Evolutionary conservation across 306 rosid genomes (phyloP).

Genomic region (Echinosophora koreensis): DNA sequence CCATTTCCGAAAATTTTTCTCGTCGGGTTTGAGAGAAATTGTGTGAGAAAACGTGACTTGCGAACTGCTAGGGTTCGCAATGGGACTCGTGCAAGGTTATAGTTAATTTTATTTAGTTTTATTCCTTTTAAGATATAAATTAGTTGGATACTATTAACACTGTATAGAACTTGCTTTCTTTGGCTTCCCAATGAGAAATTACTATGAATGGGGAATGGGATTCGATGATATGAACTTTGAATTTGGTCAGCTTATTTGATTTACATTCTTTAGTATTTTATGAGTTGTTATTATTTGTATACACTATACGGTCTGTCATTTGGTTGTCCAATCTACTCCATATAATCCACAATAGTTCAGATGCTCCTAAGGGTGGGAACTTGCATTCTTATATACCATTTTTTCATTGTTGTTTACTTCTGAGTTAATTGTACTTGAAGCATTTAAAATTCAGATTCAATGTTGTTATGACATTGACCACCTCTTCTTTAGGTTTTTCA

Average conservation of each 20-base stretch:
- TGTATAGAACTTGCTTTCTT: background rate
- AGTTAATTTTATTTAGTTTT: background rate
- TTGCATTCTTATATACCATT: slow-evolving; percentile 5
- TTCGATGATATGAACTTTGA: slow-evolving; percentile 26
- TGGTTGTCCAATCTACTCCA: slow-evolving; percentile 20
- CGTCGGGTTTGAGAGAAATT: too few relatives aligned
- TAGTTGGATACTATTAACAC: background rate
- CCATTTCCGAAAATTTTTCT: too few relatives aligned
- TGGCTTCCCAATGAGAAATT: slow-evolving; percentile 11
- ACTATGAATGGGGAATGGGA: slow-evolving; percentile 18
- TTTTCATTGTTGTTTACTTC: slow-evolving; percentile 9
- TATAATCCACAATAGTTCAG: slow-evolving; percentile 7
- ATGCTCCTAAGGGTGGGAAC: background rate
- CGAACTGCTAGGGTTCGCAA: too few relatives aligned
- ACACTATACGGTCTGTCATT: slow-evolving; percentile 3
- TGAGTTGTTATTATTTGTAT: background rate
- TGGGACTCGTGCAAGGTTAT: background rate
- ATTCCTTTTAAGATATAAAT: background rate
- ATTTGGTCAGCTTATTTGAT: slow-evolving; percentile 26
- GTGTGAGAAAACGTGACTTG: too few relatives aligned
- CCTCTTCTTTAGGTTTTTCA: slow-evolving; percentile 70
- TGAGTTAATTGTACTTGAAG: slow-evolving; percentile 30
- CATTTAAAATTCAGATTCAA: slow-evolving; percentile 38
- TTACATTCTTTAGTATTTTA: slow-evolving; percentile 31
- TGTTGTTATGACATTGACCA: slow-evolving; percentile 38